These are phyloP conservation scores for Acer campestre DNA, from an alignment of 345 rosid genomes.

Conservation along the genomic window DNA sequence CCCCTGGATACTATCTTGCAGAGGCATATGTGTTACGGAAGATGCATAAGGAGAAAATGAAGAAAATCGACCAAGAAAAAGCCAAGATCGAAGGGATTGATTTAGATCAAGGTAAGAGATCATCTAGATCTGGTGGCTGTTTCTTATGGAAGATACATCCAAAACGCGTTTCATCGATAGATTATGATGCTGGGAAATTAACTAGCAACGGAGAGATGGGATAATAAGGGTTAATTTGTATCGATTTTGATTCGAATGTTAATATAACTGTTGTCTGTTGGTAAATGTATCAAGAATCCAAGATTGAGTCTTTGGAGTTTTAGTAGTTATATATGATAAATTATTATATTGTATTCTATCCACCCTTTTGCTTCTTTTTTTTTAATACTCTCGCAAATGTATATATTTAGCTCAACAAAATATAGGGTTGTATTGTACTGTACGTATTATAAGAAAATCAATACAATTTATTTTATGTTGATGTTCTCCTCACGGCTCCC, in stretches of 20 bases:
- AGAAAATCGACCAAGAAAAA: slow-evolving; percentile 30
- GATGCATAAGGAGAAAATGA: slow-evolving; percentile 29
- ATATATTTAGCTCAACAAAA: too few species aligned
- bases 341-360: too few species aligned
- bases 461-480: too few species aligned
- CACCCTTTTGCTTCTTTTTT: too few species aligned
- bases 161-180: not conserved
- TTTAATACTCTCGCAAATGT: too few species aligned
- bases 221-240: not conserved
- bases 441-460: too few species aligned
- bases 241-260: not conserved
- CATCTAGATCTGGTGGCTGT: slow-evolving; percentile 3
- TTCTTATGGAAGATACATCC: slow-evolving; percentile 21
- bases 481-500: too few species aligned
- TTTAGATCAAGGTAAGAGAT: slow-evolving; percentile 7
- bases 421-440: too few species aligned
- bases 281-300: too few species aligned
- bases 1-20: slow-evolving; percentile 29
- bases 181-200: not conserved
- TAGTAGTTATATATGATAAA: too few species aligned
- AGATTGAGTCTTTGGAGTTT: too few species aligned
- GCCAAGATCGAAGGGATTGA: slow-evolving; percentile 11
- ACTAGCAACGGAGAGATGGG: not conserved
- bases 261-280: too few species aligned
- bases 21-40: slow-evolving; percentile 32